Evolutionary conservation across 768 basidiomycete species (phyloP), one percentile per base, ranked within the genome.

Genomic region (Boletus pseudopeckii): DNA sequence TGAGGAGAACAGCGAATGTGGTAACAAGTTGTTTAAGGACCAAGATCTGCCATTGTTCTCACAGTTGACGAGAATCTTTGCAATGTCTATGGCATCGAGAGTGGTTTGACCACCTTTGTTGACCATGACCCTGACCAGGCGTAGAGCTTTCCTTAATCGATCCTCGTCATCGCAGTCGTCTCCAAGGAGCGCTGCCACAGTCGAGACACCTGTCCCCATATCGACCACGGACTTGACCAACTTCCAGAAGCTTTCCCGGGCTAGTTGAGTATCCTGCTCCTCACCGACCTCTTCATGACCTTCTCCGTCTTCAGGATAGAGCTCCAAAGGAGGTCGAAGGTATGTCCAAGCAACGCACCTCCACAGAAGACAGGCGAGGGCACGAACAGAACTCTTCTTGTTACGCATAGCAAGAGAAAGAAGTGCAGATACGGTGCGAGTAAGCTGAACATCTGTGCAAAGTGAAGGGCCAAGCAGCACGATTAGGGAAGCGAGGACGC

Each of bases 341-440:
- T 82, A 90, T 11, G 74, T 77, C 88, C 87, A 90, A 7, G 76
- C 69, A 33, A 85, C 62, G 38, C 77, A 74, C 5, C 88, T 80
- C 90, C 89, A 92, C 18, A 82, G 72, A 4, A 86, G 62, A 50
- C 81, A 80, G 4, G 77, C 78, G 1, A 91, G 68, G 5, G 77
- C 81, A 14, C 89, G 79, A 6, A 90, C 77, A 4, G 82, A 77
- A 36, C 80, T 81, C 71, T 83, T 85, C 64, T 76, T 80, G 60
- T 86, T 83, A 6, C 78, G 77, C 72, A 86, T 73, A 1, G 81
- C 82, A 8, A 81, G 70, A 13, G 75, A 70, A 13, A 88, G 72
- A 26, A 88, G 71, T 0, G 76, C 75, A 14, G 75, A 72, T 17
- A 88, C 64, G 26, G 73, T 70, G 13, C 79, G 75, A 33, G 75